A percentile compares a stretch with the other conserved stretches of the same genome.
Conservation (phyloP, 1,284 basidiomycete species). For the Leucoagaricus sp. region DNA sequence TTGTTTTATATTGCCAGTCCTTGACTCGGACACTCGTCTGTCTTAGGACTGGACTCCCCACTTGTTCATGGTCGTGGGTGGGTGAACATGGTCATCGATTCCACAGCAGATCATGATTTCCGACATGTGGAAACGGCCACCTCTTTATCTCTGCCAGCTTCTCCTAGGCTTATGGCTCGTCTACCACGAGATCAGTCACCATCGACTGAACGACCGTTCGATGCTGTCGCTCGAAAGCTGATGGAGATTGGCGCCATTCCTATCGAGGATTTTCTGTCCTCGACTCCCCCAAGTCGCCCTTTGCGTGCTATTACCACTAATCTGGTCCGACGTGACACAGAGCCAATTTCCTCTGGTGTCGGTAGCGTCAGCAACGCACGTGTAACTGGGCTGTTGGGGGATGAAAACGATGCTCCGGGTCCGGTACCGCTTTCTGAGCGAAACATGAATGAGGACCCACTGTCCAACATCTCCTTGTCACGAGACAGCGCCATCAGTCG, state of each 20-base stretch:
- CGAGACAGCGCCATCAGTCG: slow-evolving; percentile 20
- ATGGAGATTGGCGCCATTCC: slow-evolving; percentile 26
- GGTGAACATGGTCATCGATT: slow-evolving; percentile 11
- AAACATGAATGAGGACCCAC: slow-evolving; percentile 3
- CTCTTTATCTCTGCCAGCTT: slow-evolving; percentile 6
- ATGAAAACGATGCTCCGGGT: background rate
- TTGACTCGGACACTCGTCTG: background rate
- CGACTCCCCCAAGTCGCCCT: background rate
- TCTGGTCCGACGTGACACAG: too few species aligned
- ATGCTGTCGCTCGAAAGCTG: slow-evolving; percentile 25
- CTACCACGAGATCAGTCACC: background rate
- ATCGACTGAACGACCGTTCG: slow-evolving; percentile 20
- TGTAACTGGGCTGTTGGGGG: background rate
- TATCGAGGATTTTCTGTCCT: slow-evolving; percentile 24
- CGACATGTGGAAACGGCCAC: background rate
- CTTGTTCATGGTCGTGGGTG: slow-evolving; percentile 8
- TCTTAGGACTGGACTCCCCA: slow-evolving; percentile 6
- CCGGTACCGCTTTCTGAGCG: slow-evolving; percentile 6
- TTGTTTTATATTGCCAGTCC: slow-evolving; percentile 8
- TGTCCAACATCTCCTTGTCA: slow-evolving; percentile 16
- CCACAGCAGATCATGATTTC: slow-evolving; percentile 1
- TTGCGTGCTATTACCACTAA: background rate
- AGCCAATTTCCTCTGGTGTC: background rate
- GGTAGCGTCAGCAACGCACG: background rate
- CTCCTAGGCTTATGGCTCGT: background rate